Evolutionary conservation across 371 early-diverging fungal genomes (phyloP).

Genomic region (Mucor plumbeus): DNA sequence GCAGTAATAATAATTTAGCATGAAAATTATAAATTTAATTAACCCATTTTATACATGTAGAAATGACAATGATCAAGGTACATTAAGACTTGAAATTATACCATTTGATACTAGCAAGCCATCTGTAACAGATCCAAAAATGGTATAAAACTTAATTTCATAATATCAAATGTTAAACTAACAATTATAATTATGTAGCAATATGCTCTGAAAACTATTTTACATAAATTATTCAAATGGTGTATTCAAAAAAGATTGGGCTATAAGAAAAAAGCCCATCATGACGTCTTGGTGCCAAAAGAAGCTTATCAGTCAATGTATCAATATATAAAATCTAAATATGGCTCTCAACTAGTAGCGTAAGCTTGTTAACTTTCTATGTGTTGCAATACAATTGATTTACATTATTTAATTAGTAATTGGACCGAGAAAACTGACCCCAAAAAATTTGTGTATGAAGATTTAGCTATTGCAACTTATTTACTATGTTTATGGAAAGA

Average conservation of each 20-base stretch:
- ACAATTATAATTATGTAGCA: constrained; percentile 39
- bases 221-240: constrained; percentile 82
- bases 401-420: constrained; percentile 30
- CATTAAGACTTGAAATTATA: constrained; percentile 38
- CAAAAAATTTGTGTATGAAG: constrained; percentile 84
- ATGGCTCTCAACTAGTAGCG: constrained; percentile 60
- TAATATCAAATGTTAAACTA: neutral
- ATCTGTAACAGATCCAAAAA: constrained; percentile 45
- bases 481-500: constrained; percentile 76
- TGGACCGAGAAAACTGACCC: constrained; percentile 89
- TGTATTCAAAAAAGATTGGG: constrained; percentile 74
- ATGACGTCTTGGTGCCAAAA: constrained; percentile 76
- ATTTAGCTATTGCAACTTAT: constrained; percentile 85
- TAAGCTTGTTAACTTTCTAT: constrained; percentile 19
- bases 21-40: neutral
- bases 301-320: constrained; percentile 69
- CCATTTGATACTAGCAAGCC: constrained; percentile 24
- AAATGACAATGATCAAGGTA: constrained; percentile 15
- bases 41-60: constrained; percentile 6
- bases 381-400: neutral
- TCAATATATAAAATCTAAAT: constrained; percentile 65
- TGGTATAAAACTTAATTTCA: constrained; percentile 40
- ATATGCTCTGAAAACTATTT: constrained; percentile 64
- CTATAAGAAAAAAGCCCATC: constrained; percentile 73
- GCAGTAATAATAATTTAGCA: neutral